Conservation (phyloP, 2,329 filamentous ascomycete genomes). For the Apiospora kogelbergensis region DNA sequence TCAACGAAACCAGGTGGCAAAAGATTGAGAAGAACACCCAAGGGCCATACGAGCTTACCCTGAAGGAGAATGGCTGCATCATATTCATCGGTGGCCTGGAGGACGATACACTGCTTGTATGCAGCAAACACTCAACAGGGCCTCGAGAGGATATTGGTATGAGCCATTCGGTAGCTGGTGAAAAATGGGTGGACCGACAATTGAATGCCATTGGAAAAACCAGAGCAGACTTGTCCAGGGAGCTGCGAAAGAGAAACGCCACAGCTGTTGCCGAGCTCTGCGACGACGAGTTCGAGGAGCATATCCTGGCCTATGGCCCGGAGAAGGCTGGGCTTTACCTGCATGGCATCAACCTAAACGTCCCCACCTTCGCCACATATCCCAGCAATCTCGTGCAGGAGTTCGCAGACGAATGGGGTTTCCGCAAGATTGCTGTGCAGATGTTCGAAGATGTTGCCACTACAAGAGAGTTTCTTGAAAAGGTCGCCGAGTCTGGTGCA, state of each 20-base stretch:
- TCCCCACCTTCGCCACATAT: constrained; percentile 89
- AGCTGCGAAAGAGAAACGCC: constrained; percentile 77
- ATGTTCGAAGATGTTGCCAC: constrained; percentile 71
- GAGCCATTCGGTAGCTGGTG: constrained; percentile 84
- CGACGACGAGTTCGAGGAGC: constrained; percentile 95
- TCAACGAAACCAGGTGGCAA: constrained; percentile 77
- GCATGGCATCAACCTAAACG: constrained; percentile 92
- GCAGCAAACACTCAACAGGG: constrained; percentile 97
- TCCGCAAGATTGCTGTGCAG: constrained; percentile 82
- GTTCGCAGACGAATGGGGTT: constrained; percentile 92
- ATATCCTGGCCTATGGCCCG: constrained; percentile 84
- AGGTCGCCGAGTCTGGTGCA: constrained; percentile 82
- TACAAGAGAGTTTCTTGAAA: constrained; percentile 80
- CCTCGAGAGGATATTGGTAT: constrained; percentile 66
- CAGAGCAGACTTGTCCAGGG: constrained; percentile 72
- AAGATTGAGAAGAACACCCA: constrained; percentile 74
- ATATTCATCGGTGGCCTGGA: constrained; percentile 94
- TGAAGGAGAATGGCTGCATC: constrained; percentile 99
- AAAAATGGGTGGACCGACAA: constrained; percentile 79
- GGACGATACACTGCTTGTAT: constrained; percentile 88
- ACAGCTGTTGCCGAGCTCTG: constrained; percentile 96
- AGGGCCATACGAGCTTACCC: constrained; percentile 90
- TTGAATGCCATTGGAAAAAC: constrained; percentile 76
- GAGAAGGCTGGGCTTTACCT: constrained; percentile 88
- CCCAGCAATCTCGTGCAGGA: constrained; percentile 78